Evolutionary conservation across 164 flowering plant species (phyloP), one percentile per base, ranked within the genome.

Genomic region (Magnolia sinica): DNA sequence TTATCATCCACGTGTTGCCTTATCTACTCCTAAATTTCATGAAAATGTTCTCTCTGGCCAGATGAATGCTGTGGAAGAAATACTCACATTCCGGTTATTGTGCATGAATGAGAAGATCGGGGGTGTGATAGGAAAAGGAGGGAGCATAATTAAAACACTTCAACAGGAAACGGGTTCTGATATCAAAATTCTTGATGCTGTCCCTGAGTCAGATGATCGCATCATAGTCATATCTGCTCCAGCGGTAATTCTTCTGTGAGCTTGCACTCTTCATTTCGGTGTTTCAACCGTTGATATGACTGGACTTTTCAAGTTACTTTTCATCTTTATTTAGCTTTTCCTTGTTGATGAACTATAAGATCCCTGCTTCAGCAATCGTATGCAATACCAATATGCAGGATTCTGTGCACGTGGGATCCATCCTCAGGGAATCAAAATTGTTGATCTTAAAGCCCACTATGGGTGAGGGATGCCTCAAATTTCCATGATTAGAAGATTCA

Each of bases 141-240:
- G 99, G 74, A 66, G 84, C 73, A 83, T 94, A 61, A 81, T 96
- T 49, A 91, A 84, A 86, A 74, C 85, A 0, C 85, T 96, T 76
- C 83, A 92, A 78, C 85, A 88, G 66, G 99, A 96, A 80, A 91
- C 97, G 59, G 97, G 97, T n/a, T 90, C 95, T 84, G 97, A 92
- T 69, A 92, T 96, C 82, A 90, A 88, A 82, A 83, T 96, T 78
- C 66, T 90, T 72, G 98, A 96, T 0, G 86, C 84, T 70, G 72
- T 70, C 75, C 52, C 83, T 74, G 94, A 85, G 74, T 83, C 91
- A 29, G 94, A 91, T 37, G 98, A 94, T 65, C 95, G 95, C n/a
- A 69, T 96, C 29, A 85, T 96, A 77, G 74, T 86, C 66, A 86
- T 96, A 78, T 85, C 97, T 83, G 98, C 97, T 83, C 91, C 89